A percentile compares a stretch with the other conserved stretches of the same genome.
phyloP scores from a whole-genome alignment of 495 filamentous ascomycete genomes.

The Penicillium malachiteum region DNA sequence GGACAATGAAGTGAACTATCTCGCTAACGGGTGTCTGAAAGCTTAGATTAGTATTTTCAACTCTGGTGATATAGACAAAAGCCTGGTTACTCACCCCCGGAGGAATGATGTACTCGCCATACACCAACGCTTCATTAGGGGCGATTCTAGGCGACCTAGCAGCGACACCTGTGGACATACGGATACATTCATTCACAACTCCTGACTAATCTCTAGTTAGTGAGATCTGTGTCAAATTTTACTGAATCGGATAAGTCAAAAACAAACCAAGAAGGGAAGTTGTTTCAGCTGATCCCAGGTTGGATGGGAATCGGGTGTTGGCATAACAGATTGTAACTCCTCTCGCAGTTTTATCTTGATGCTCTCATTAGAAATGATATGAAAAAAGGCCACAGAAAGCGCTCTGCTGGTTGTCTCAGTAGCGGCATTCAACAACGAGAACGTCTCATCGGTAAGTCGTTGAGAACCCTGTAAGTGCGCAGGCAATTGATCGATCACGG shows the following conservation, averaged over 20 bases:
- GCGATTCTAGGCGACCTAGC: constrained; percentile 41
- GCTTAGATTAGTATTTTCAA: not conserved
- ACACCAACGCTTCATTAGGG: constrained; percentile 41
- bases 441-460: constrained; percentile 41
- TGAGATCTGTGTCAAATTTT: not conserved
- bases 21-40: constrained; percentile 45
- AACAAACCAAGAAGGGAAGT: constrained; percentile 48
- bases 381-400: constrained; percentile 17
- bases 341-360: constrained; percentile 23
- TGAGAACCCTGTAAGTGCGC: constrained; percentile 13
- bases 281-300: constrained; percentile 46
- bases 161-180: constrained; percentile 42
- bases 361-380: constrained; percentile 8
- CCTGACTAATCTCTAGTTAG: constrained; percentile 25
- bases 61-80: constrained; percentile 10
- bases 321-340: constrained; percentile 36
- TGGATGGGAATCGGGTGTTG: constrained; percentile 21
- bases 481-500: constrained; percentile 13
- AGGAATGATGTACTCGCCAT: constrained; percentile 38
- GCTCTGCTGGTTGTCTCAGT: constrained; percentile 40
- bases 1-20: constrained; percentile 44
- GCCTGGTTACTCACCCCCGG: constrained; percentile 24
- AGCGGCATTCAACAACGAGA: constrained; percentile 38
- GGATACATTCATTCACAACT: constrained; percentile 46
- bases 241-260: not conserved